Conservation (phyloP, 1,284 basidiomycete genomes). For the Moesziomyces sp. region DNA sequence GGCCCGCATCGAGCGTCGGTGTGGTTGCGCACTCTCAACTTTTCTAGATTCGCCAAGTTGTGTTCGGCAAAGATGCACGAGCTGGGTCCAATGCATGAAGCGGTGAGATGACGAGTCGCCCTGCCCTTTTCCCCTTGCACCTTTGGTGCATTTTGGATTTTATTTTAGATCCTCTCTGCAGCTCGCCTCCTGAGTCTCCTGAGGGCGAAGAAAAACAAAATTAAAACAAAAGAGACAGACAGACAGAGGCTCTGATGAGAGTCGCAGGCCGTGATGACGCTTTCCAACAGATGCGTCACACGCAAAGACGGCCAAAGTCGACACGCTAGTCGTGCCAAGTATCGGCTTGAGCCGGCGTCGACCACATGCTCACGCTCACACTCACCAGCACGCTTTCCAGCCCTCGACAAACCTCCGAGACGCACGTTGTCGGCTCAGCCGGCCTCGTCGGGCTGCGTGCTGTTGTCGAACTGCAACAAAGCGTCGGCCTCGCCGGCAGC, state of each 20-base stretch:
- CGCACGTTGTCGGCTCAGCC: too few relatives aligned
- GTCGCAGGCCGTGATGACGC: slow-evolving; percentile 9
- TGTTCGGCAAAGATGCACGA: background rate
- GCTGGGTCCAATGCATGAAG: too few relatives aligned
- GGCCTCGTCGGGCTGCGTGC: too few relatives aligned
- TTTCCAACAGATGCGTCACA: slow-evolving; percentile 10
- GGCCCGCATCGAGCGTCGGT: background rate
- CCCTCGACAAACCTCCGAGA: too few relatives aligned
- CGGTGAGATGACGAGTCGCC: background rate
- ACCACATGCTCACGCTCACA: too few relatives aligned
- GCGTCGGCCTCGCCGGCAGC: too few relatives aligned
- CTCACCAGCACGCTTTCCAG: too few relatives aligned
- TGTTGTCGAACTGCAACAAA: too few relatives aligned
- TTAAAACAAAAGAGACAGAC: background rate
- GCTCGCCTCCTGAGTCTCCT: background rate
- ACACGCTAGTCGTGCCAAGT: background rate
- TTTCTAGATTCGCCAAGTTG: background rate
- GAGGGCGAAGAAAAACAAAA: background rate
- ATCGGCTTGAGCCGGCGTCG: background rate
- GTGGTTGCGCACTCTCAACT: too few relatives aligned
- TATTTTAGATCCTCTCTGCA: background rate
- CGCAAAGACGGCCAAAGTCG: too few relatives aligned
- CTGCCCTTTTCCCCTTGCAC: background rate
- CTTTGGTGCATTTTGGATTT: background rate
- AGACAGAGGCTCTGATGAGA: background rate